These are phyloP conservation scores for Aspergillus sp. DNA, from an alignment of 2,329 filamentous ascomycete genomes.

Conservation along the genomic window DNA sequence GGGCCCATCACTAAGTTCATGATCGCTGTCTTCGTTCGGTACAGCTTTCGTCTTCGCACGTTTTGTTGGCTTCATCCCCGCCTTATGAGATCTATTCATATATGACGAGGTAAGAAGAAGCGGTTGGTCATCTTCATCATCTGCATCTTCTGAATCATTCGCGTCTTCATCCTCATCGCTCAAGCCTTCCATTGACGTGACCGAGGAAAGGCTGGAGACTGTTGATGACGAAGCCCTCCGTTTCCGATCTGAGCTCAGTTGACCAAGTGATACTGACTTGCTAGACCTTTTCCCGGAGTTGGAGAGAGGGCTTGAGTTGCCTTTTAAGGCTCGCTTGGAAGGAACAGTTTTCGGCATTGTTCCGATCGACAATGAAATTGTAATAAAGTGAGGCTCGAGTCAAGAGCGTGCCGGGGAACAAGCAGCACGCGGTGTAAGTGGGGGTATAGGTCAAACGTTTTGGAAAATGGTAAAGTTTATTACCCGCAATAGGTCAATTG, in stretches of 20 bases:
- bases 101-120: slow-evolving; percentile 45
- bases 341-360: slow-evolving; percentile 28
- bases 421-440: background rate
- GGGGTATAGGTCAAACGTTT: background rate
- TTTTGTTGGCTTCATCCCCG: slow-evolving; percentile 35
- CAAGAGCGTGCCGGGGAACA: slow-evolving; percentile 1
- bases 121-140: slow-evolving; percentile 46
- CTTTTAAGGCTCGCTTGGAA: slow-evolving; percentile 29
- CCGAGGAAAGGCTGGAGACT: slow-evolving; percentile 38
- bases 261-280: slow-evolving; percentile 23
- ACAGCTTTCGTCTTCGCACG: slow-evolving; percentile 36
- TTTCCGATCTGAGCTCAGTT: slow-evolving; percentile 29
- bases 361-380: slow-evolving; percentile 17
- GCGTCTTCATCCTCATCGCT: slow-evolving; percentile 39
- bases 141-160: slow-evolving; percentile 41
- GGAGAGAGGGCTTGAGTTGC: slow-evolving; percentile 25
- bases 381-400: background rate
- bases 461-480: slow-evolving; percentile 20
- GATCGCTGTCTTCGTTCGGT: slow-evolving; percentile 34
- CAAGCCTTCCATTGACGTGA: slow-evolving; percentile 36
- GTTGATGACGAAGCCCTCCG: slow-evolving; percentile 36
- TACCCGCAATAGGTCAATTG: slow-evolving; percentile 22
- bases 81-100: slow-evolving; percentile 39
- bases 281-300: slow-evolving; percentile 26
- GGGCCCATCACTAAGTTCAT: slow-evolving; percentile 30